Evolutionary conservation across 2,329 filamentous ascomycete species (phyloP), one percentile per base, ranked within the genome.

Genomic region (Diaporthe helianthi): DNA sequence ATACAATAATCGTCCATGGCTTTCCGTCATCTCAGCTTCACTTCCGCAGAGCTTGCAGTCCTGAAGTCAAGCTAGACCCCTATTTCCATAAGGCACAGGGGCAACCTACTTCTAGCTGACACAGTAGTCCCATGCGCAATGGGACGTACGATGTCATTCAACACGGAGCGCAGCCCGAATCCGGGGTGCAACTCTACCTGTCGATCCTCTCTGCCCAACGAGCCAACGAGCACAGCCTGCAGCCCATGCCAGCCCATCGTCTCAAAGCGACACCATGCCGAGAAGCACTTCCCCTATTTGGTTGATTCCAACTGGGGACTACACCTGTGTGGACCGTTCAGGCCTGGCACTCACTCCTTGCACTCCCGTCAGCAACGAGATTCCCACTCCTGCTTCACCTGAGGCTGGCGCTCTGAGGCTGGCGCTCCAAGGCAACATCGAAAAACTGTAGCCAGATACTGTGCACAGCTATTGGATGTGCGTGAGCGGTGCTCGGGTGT

Each of bases 71-170:
- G 44, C 22, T 63, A 29, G 44, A 29, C 65, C 66, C 66, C 55
- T 64, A 64, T 53, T 31, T 60, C 36, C 46, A 49, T 17, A 41
- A 33, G 58, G 58, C 44, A 41, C 49, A 63, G 58, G 58, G 58
- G 44, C 41, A 63, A 49, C 26, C 44, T 63, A 49, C 44, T 63
- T 17, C 54, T 38, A 53, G 66, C 55, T 68, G 66, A 64, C 36
- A 52, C 66, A 68, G 66, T 64, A 64, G 66, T 33, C 38, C 26
- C 31, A 24, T 19, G 41, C 41, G n/a, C 58, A 26, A 47, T 61
- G 58, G 41, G 58, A 61, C 58, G 47, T 13, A 15, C 58, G 41
- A 63, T 63, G 58, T 63, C 58, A 63, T 49, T 36, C 29, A 12
- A 12, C 41, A 22, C 58, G 58, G 58, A 63, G 58, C 19, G 44